phyloP scores from a whole-genome alignment of 148 eudicot genomes.

The Camellia japonica region DNA sequence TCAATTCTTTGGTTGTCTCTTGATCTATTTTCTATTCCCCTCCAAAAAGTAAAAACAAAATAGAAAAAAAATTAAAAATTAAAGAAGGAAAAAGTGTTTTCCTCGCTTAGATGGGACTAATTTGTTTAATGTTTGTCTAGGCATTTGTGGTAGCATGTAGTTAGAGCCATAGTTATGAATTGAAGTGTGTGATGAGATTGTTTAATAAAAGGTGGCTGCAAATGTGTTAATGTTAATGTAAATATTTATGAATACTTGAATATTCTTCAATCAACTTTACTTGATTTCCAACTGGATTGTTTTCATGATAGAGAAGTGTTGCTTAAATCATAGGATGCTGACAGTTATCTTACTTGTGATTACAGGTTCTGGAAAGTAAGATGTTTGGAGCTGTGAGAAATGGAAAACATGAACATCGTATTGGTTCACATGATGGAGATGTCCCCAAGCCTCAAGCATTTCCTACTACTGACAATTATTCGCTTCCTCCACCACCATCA shows the following conservation, averaged over 20 bases:
- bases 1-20: neutral
- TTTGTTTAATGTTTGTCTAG: neutral
- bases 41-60: neutral
- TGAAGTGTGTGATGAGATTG: neutral
- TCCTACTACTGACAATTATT: conserved; percentile 23
- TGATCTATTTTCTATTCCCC: neutral
- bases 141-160: neutral
- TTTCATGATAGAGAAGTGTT: neutral
- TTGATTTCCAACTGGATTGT: neutral
- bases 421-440: conserved; percentile 14
- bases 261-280: neutral
- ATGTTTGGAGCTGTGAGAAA: conserved; percentile 28
- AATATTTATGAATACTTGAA: neutral
- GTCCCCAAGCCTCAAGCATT: conserved; percentile 19
- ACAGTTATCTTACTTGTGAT: conserved; percentile 2
- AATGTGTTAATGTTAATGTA: neutral
- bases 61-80: neutral
- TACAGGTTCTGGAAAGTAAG: conserved; percentile 31
- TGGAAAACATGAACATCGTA: conserved; percentile 17
- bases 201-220: neutral
- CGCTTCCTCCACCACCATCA: conserved; percentile 47
- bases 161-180: neutral
- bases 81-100: neutral
- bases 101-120: neutral
- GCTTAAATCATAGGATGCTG: conserved; percentile 9